Base-by-base conservation (phyloP, 2,329 filamentous ascomycete species). In the Ophiostoma quercus region DNA sequence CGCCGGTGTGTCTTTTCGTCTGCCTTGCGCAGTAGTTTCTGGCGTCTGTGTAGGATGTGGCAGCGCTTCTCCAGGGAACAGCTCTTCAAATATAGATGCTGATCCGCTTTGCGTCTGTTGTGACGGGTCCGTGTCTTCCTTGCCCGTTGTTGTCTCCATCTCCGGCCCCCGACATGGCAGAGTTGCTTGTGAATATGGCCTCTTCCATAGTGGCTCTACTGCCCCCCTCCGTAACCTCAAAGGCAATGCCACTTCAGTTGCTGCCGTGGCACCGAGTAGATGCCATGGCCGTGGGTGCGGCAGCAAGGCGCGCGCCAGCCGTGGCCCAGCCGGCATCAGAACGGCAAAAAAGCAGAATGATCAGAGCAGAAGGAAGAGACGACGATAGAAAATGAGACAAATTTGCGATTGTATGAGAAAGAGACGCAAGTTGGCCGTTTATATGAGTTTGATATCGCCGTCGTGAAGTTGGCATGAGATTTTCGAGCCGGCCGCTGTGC, bases 51-150 rank as follows among this genome's bases (percentile, higher is more conserved):
- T 25, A 25, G 41, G 43, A 19, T 37, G 4, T 22, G 37, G 29
- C 8, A 34, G 60, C 14, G 47, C 69, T 34, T 71, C 69, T 39
- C 51, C 66, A 1, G 72, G 73, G 32, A 74, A 74, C 25, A 74
- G 68, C 60, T 74, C 72, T 14, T 65, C 66, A 62, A 72, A 74
- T 11, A 74, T 69, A 25, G 73, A 74, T 8, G 68, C 65, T 14
- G 47, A 66, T n/a, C 37, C 25, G 16, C 19, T 19, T 67, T 14
- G 29, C 9, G 37, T 32, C 25, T 25, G 19, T 51, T 14, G 57
- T 29, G 54, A 16, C 25, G 14, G 57, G 12, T 7, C 25, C 14
- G 22, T n/a, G 22, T 12, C n/a, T 22, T 25, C 51, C 3, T 22
- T 54, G 16, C 19, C 19, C 47, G 47, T 22, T 16, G 7, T 22